A percentile compares a stretch with the other conserved stretches of the same genome.
Evolutionary conservation across 2,329 filamentous ascomycete genomes (phyloP).

Genomic region (Pyrenophora graminea): DNA sequence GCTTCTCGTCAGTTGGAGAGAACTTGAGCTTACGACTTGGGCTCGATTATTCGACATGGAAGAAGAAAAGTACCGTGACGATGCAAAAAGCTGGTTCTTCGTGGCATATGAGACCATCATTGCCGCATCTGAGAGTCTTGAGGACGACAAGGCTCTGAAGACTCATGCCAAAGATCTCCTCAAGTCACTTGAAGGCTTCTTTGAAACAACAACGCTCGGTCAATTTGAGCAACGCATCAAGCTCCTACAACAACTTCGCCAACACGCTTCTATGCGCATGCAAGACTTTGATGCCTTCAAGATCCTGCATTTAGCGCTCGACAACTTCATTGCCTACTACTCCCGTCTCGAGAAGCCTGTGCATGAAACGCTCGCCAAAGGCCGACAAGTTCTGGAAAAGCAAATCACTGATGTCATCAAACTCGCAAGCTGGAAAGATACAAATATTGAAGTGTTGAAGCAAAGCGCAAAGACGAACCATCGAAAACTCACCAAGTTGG

Average conservation of each 20-base stretch:
- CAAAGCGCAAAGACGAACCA: slow-evolving; percentile 92
- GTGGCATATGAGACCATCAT: slow-evolving; percentile 90
- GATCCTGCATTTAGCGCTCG: slow-evolving; percentile 65
- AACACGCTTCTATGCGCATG: slow-evolving; percentile 67
- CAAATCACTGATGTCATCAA: slow-evolving; percentile 91
- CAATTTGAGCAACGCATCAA: slow-evolving; percentile 76
- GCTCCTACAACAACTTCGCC: slow-evolving; percentile 65
- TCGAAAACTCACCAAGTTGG: slow-evolving; percentile 85
- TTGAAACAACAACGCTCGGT: slow-evolving; percentile 76
- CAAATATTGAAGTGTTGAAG: slow-evolving; percentile 84
- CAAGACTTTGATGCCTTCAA: slow-evolving; percentile 57
- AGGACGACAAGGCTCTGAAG: slow-evolving; percentile 61
- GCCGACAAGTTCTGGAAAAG: slow-evolving; percentile 79
- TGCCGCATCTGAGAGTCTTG: slow-evolving; percentile 70
- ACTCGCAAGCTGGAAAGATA: slow-evolving; percentile 96
- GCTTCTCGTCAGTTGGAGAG: slow-evolving; percentile 84
- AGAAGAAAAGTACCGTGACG: slow-evolving; percentile 71
- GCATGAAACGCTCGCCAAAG: slow-evolving; percentile 66
- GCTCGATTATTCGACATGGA: slow-evolving; percentile 85
- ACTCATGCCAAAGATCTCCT: slow-evolving; percentile 71
- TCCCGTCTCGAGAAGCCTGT: slow-evolving; percentile 70
- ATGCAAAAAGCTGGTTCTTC: slow-evolving; percentile 93
- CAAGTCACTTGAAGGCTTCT: slow-evolving; percentile 77
- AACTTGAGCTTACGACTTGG: slow-evolving; percentile 91
- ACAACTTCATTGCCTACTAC: slow-evolving; percentile 79